These are phyloP conservation scores for Leishmania martiniquensis DNA, from an alignment of 208 protist genomes.

Conservation along the genomic window DNA sequence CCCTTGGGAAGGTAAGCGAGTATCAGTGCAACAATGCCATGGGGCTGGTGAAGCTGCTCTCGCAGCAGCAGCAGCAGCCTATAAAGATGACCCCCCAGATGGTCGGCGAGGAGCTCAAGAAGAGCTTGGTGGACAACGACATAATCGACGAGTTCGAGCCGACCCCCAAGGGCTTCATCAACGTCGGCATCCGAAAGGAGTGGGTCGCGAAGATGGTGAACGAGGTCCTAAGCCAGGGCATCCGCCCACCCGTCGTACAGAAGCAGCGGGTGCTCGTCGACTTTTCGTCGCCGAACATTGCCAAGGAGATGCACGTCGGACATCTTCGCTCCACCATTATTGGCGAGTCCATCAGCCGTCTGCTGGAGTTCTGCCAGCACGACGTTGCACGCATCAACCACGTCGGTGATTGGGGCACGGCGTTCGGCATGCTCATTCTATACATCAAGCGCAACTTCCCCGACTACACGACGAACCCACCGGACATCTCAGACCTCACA, in stretches of 20 bases:
- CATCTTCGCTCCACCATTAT: conserved; percentile 99
- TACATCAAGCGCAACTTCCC: conserved; percentile 95
- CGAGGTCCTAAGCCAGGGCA: conserved; percentile 60
- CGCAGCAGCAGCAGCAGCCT: conserved; percentile 65
- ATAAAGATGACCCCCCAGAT: conserved; percentile 85
- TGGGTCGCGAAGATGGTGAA: conserved; percentile 67
- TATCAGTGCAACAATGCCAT: conserved; percentile 97
- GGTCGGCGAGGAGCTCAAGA: conserved; percentile 87
- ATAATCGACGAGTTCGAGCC: conserved; percentile 87
- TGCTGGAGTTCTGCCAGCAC: conserved; percentile 95
- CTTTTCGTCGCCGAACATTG: conserved; percentile 98
- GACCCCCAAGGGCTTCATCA: conserved; percentile 94
- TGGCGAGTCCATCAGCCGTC: conserved; percentile 94
- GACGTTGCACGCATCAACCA: conserved; percentile 97
- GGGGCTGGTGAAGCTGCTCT: conserved; percentile 88
- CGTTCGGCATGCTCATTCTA: conserved; percentile 98
- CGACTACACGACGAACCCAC: conserved; percentile 85
- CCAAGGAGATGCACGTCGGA: conserved; percentile 99
- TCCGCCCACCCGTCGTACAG: conserved; percentile 66
- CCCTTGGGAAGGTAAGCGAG: conserved; percentile 83
- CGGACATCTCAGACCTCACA: conserved; percentile 94
- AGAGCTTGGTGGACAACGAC: conserved; percentile 76
- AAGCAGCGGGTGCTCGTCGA: conserved; percentile 93
- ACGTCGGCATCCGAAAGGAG: conserved; percentile 73
- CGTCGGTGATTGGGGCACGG: conserved; percentile 98